Percentiles rank a stretch among this genome's conserved stretches.
Evolutionary conservation across 176 grass and related monocot species (phyloP).

Genomic region (Oryza coarctata): DNA sequence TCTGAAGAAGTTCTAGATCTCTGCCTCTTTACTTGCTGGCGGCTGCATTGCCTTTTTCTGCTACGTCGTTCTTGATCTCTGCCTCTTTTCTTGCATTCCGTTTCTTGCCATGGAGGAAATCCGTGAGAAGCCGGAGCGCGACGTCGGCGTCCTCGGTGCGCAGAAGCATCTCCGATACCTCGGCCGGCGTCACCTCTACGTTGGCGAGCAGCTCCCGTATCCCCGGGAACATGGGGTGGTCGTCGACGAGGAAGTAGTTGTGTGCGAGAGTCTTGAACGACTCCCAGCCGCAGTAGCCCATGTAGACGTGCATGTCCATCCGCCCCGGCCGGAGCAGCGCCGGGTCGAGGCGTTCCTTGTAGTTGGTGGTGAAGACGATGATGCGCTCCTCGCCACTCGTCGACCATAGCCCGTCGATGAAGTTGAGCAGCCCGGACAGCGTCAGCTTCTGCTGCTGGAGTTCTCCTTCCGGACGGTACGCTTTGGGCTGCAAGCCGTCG

Average conservation of each 20-base stretch:
- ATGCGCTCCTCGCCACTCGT: constrained; percentile 74
- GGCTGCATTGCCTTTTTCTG: background rate
- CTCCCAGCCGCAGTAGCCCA: constrained; percentile 51
- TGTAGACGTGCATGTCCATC: constrained; percentile 86
- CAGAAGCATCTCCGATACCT: constrained; percentile 40
- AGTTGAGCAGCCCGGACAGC: constrained; percentile 44
- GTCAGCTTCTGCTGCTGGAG: background rate
- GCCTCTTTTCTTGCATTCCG: background rate
- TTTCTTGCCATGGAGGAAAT: constrained; percentile 6
- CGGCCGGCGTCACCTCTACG: constrained; percentile 31
- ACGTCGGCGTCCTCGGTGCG: constrained; percentile 23
- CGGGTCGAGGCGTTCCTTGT: constrained; percentile 70
- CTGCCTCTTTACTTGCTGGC: background rate
- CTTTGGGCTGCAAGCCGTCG: background rate
- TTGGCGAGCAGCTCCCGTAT: background rate
- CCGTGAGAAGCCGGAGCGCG: background rate
- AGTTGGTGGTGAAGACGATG: constrained; percentile 91
- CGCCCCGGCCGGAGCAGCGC: constrained; percentile 72
- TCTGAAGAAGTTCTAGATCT: background rate
- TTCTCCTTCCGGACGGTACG: background rate
- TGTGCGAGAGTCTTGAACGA: constrained; percentile 30
- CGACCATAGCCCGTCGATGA: constrained; percentile 52
- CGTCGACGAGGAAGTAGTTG: constrained; percentile 43
- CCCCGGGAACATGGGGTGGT: constrained; percentile 27
- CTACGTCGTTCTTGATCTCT: background rate